These are phyloP conservation scores for Gamsiella multidivaricata DNA, from an alignment of 192 early-diverging fungal species.

Conservation along the genomic window DNA sequence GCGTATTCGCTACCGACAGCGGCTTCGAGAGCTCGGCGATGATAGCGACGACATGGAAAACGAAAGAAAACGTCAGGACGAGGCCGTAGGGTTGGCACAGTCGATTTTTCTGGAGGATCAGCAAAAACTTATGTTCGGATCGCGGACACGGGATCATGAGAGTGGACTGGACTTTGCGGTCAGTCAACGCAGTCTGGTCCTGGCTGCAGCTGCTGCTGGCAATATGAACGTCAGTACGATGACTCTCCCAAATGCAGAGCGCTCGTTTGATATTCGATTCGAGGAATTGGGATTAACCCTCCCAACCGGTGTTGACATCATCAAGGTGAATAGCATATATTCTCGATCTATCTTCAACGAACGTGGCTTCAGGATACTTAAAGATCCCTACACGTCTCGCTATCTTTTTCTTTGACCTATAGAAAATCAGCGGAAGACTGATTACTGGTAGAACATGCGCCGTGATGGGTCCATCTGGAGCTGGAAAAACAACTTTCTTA, in stretches of 20 bases:
- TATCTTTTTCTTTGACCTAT: neutral
- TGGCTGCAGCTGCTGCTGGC: conserved; percentile 31
- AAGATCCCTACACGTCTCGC: neutral
- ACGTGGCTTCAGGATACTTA: neutral
- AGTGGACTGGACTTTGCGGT: conserved; percentile 23
- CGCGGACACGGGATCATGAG: neutral
- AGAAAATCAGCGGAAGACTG: conserved; percentile 69
- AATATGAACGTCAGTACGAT: conserved; percentile 47
- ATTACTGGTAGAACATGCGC: conserved; percentile 67
- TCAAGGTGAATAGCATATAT: conserved; percentile 58
- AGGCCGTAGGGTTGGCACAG: conserved; percentile 23
- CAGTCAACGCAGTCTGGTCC: conserved; percentile 31
- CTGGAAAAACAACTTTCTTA: conserved; percentile 73
- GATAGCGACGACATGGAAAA: conserved; percentile 21
- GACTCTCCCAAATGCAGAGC: conserved; percentile 35
- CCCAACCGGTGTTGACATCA: conserved; percentile 64
- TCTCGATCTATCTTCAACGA: neutral
- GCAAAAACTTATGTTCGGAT: conserved; percentile 2
- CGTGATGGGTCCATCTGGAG: conserved; percentile 67
- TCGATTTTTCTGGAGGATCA: conserved; percentile 36
- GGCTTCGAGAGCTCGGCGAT: conserved; percentile 31
- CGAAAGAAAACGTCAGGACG: conserved; percentile 25
- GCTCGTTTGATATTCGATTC: conserved; percentile 67
- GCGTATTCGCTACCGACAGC: conserved; percentile 24
- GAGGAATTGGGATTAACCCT: conserved; percentile 50